Evolutionary conservation across 2,329 filamentous ascomycete genomes (phyloP).

Genomic region (Metarhizium sp.): DNA sequence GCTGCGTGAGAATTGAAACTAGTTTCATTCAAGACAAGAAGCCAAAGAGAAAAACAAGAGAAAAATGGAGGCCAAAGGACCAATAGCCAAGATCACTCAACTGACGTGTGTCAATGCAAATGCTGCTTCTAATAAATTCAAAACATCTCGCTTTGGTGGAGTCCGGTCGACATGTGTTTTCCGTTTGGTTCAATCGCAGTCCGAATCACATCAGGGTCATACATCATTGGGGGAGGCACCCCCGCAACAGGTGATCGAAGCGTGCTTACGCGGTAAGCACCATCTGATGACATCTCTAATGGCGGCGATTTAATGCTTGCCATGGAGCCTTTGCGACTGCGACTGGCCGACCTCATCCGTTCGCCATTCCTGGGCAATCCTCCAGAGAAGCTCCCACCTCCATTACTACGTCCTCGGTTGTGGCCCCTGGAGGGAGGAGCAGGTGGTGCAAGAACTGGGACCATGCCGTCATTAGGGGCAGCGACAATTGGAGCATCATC

Average conservation of each 20-base stretch:
- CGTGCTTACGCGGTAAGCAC: constrained; percentile 12
- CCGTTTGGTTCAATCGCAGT: constrained; percentile 22
- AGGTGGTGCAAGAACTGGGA: constrained; percentile 36
- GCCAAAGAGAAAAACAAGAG: neutral
- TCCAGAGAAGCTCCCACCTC: constrained; percentile 41
- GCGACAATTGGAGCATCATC: constrained; percentile 24
- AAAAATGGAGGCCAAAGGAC: neutral
- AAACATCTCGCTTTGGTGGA: constrained; percentile 48
- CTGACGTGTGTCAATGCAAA: neutral
- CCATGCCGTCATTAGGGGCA: constrained; percentile 30
- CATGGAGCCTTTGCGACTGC: constrained; percentile 36
- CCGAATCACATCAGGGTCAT: constrained; percentile 25
- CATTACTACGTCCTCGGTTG: constrained; percentile 46
- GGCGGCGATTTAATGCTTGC: constrained; percentile 16
- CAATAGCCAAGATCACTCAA: neutral
- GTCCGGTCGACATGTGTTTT: constrained; percentile 38
- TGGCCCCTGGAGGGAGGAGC: constrained; percentile 37
- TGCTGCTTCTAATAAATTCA: constrained; percentile 15
- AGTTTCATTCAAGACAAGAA: neutral
- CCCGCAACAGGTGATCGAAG: constrained; percentile 19
- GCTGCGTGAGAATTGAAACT: neutral
- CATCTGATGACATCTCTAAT: constrained; percentile 30
- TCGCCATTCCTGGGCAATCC: constrained; percentile 50
- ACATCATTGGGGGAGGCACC: constrained; percentile 25
- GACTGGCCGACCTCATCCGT: constrained; percentile 50